Evolutionary conservation across 2,329 filamentous ascomycete genomes (phyloP), one percentile per base, ranked within the genome.

Genomic region (Talaromyces islandicus): DNA sequence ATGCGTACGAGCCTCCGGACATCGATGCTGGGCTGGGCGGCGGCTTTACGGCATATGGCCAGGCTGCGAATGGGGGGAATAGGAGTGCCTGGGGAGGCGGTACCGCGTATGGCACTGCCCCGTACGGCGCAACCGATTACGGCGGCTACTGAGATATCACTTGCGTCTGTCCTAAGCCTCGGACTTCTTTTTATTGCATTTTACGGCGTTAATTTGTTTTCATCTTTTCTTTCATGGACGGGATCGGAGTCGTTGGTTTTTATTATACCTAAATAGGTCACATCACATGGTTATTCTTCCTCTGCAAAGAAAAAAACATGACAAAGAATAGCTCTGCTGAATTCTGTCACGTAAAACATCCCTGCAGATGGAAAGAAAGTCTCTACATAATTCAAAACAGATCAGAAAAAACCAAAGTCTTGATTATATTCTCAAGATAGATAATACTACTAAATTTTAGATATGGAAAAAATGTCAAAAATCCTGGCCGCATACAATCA

Each of bases 31-130:
- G 74, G 10, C 74, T 77, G 27, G 75, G 78, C 56, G 59, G 76
- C 21, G 72, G 72, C 29, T 71, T 75, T 61, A 76, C 72, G 35
- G 71, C 71, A 12, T 76, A 77, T 58, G 75, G 71, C 27, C 56
- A 59, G 48, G 57, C 25, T 12, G 56, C 46, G 17, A 59, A 57
- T 27, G 74, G 70, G 43, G 84, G 83, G 25, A 81, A 77, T 56
- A 79, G 83, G 62, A 88, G 84, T 69, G 79, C 84, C 19, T 92
- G 89, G 84, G 88, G 88, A 19, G 85, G 80, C 38, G 83, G 78
- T 21, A 76, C 80, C 57, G 85, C 83, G 6, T 86, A 83, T 67
- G 83, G 83, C 46, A 82, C 83, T 25, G 86, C 84, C 11, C 83
- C 85, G 10, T 88, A 88, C 68, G 85, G 85, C 77, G 82, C 83